Conservation (phyloP, 495 filamentous ascomycete genomes). For the Neurospora discreta region DNA sequence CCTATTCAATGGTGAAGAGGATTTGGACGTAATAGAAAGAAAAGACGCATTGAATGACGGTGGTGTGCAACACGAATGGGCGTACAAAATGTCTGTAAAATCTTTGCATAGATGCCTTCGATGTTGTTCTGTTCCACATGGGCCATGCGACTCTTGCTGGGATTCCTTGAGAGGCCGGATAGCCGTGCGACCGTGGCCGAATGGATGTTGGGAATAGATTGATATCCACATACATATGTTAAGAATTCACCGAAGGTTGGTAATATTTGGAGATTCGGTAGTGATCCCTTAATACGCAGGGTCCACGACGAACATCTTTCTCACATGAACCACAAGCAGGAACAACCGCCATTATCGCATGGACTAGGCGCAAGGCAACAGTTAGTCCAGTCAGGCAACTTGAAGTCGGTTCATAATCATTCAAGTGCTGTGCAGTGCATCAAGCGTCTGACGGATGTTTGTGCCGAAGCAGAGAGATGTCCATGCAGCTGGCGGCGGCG, state of each 20-base stretch:
- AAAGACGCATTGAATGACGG: background rate
- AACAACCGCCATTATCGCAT: background rate
- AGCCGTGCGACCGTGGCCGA: background rate
- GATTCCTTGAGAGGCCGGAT: background rate
- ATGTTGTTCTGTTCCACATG: background rate
- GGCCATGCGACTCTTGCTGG: background rate
- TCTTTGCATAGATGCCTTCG: background rate
- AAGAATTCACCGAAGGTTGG: too few relatives aligned
- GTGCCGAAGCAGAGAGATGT: background rate
- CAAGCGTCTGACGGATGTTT: background rate
- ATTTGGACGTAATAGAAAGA: background rate
- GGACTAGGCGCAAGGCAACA: background rate
- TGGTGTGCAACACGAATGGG: background rate
- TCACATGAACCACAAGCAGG: background rate
- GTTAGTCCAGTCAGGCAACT: background rate
- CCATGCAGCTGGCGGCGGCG: background rate
- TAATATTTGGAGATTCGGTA: too few relatives aligned
- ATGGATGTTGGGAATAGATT: background rate
- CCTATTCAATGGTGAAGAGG: background rate
- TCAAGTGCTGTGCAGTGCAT: background rate
- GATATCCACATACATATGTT: too few relatives aligned
- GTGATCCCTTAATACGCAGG: background rate
- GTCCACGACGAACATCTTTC: background rate
- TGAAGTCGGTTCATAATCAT: background rate
- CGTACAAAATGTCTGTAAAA: background rate